A percentile compares a stretch with the other conserved stretches of the same genome.
phyloP scores from a whole-genome alignment of 2,329 filamentous ascomycete species.

The Teratosphaeria zuluensis region DNA sequence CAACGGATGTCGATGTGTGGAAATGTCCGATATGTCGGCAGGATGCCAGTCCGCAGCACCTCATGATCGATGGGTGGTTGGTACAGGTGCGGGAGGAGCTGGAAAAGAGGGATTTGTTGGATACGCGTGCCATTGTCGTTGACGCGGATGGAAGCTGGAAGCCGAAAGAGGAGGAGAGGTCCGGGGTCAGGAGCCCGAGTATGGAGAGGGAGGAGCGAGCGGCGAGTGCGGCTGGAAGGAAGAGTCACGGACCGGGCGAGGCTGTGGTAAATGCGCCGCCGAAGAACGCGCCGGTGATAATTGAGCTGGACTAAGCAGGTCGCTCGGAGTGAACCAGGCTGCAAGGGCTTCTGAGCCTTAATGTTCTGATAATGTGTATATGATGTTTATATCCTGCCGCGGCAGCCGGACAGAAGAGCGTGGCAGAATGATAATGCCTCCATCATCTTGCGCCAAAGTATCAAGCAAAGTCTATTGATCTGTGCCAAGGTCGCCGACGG shows the following conservation, averaged over 20 bases:
- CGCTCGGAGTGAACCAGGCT: too few species aligned
- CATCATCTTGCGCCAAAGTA: too few species aligned
- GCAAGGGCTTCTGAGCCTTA: too few species aligned
- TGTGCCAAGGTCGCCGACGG: too few species aligned
- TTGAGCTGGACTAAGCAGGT: constrained; percentile 7
- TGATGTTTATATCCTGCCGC: too few species aligned
- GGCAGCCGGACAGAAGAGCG: too few species aligned
- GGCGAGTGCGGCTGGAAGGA: neutral
- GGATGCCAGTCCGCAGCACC: constrained; percentile 64
- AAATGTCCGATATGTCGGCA: constrained; percentile 72
- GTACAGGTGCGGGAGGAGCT: constrained; percentile 48
- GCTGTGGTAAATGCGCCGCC: neutral
- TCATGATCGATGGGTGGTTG: constrained; percentile 69
- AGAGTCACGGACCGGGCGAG: neutral
- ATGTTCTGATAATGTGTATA: too few species aligned
- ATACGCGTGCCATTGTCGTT: constrained; percentile 53
- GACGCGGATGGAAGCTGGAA: constrained; percentile 57
- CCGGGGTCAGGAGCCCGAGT: constrained; percentile 18
- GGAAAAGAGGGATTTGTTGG: constrained; percentile 19
- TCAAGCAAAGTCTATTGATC: too few species aligned
- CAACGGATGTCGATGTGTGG: constrained; percentile 58
- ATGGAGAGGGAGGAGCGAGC: constrained; percentile 16
- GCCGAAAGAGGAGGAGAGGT: constrained; percentile 16
- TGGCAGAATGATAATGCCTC: too few species aligned
- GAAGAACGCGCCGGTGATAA: constrained; percentile 5